A percentile compares a stretch with the other conserved stretches of the same genome.
These are phyloP conservation scores for Candida boidinii DNA, from an alignment of 805 yeast species.

Conservation along the genomic window DNA sequence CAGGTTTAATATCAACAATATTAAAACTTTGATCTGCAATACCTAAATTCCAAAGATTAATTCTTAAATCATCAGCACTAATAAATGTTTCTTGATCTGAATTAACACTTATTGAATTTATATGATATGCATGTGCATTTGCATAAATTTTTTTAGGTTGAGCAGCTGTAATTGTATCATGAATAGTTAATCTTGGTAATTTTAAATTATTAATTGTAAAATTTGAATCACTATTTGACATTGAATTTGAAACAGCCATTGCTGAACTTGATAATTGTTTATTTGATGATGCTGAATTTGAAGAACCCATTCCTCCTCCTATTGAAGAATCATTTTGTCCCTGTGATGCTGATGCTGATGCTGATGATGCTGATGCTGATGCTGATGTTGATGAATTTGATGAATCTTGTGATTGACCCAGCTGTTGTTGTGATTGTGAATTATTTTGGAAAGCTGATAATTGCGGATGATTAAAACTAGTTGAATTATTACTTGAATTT, in stretches of 20 bases:
- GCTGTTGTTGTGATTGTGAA: neutral
- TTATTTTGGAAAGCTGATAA: conserved; percentile 19
- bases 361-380: neutral
- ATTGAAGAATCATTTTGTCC: neutral
- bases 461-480: conserved; percentile 13
- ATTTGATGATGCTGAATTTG: conserved; percentile 1
- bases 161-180: conserved; percentile 92
- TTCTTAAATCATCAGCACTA: conserved; percentile 87
- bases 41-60: conserved; percentile 91
- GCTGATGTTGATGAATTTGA: conserved; percentile 1
- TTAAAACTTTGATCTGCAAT: conserved; percentile 94
- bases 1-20: conserved; percentile 96
- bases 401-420: neutral
- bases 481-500: conserved; percentile 2
- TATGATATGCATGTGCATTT: conserved; percentile 97
- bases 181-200: conserved; percentile 84
- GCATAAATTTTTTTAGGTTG: conserved; percentile 86
- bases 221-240: no score
- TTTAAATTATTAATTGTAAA: conserved; percentile 43
- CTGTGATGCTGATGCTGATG: conserved; percentile 1
- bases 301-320: neutral
- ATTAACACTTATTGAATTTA: conserved; percentile 89
- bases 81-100: conserved; percentile 94
- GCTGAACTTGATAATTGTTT: conserved; percentile 1
- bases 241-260: conserved; percentile 13